Percentiles rank a stretch among this genome's conserved stretches.
Evolutionary conservation across 306 rosid species (phyloP).

Genomic region (Mimosa bimucronata): DNA sequence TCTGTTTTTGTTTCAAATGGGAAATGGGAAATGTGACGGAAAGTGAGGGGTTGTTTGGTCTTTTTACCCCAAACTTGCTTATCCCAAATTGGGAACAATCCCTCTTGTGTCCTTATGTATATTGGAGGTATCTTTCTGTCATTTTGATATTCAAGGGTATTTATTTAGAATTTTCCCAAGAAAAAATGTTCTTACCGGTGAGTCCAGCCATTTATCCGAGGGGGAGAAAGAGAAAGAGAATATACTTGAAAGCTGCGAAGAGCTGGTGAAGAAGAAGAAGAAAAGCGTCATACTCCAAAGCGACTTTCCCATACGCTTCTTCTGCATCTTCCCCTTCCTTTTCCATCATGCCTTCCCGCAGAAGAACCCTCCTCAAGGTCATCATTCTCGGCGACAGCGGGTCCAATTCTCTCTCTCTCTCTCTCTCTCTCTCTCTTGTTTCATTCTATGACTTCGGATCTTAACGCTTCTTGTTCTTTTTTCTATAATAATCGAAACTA

Average conservation of each 20-base stretch:
- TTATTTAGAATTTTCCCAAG: too few species aligned
- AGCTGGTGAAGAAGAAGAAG: background rate
- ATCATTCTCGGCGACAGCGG: conserved; percentile 99
- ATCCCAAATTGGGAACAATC: too few species aligned
- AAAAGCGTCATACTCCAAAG: background rate
- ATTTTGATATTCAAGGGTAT: too few species aligned
- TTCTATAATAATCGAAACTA: background rate
- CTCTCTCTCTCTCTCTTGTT: background rate
- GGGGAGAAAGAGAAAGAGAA: background rate
- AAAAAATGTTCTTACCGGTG: too few species aligned
- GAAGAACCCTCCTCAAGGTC: conserved; percentile 97
- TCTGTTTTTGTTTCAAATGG: too few species aligned
- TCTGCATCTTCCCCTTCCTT: too few species aligned
- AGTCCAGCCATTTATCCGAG: too few species aligned
- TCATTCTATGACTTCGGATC: conserved; percentile 26
- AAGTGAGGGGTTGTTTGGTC: too few species aligned
- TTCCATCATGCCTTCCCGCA: conserved; percentile 98
- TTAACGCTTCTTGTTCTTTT: conserved; percentile 12
- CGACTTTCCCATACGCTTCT: conserved; percentile 16
- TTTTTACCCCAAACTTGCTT: too few species aligned
- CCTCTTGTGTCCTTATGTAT: too few species aligned
- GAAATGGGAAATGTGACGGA: too few species aligned
- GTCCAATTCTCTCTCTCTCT: conserved; percentile 41
- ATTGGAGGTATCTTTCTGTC: too few species aligned
- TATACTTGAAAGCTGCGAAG: background rate